Percentiles rank a stretch among this genome's conserved stretches.
Evolutionary conservation across 1,284 basidiomycete species (phyloP).

Genomic region (Boletus mariae): DNA sequence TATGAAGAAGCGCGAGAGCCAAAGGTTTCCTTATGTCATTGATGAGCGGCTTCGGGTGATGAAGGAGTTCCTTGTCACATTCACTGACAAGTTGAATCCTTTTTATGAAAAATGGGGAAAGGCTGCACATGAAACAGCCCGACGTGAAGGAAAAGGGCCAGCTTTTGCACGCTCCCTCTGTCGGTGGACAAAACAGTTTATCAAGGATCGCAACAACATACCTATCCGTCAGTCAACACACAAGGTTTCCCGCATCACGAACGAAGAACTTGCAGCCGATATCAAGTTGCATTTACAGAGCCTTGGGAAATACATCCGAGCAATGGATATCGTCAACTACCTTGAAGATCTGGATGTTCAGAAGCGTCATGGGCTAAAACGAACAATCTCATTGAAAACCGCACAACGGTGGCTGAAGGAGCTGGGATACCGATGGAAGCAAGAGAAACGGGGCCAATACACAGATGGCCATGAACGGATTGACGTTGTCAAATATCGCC

Average conservation of each 20-base stretch:
- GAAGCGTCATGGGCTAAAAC: not conserved
- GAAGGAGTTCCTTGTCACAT: not conserved
- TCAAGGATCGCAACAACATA: not conserved
- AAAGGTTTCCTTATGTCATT: too few species aligned
- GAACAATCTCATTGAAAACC: not conserved
- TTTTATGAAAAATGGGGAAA: not conserved
- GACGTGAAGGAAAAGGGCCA: not conserved
- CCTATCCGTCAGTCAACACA: not conserved
- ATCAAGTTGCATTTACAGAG: not conserved
- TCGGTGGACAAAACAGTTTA: not conserved
- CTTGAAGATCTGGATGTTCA: not conserved
- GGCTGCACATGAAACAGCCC: not conserved
- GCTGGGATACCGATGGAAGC: not conserved
- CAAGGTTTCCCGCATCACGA: not conserved
- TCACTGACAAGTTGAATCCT: not conserved
- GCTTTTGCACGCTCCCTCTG: not conserved
- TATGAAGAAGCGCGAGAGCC: too few species aligned
- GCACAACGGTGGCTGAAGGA: not conserved
- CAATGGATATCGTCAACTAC: not conserved
- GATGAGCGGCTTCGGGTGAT: not conserved
- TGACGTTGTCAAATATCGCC: too few species aligned
- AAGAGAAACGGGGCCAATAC: too few species aligned
- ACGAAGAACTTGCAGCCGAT: not conserved
- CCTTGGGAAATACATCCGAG: not conserved
- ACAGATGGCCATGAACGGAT: too few species aligned